A percentile compares a stretch with the other conserved stretches of the same genome.
Evolutionary conservation across 441 rosid genomes (phyloP).

Genomic region (Gossypium davidsonii): DNA sequence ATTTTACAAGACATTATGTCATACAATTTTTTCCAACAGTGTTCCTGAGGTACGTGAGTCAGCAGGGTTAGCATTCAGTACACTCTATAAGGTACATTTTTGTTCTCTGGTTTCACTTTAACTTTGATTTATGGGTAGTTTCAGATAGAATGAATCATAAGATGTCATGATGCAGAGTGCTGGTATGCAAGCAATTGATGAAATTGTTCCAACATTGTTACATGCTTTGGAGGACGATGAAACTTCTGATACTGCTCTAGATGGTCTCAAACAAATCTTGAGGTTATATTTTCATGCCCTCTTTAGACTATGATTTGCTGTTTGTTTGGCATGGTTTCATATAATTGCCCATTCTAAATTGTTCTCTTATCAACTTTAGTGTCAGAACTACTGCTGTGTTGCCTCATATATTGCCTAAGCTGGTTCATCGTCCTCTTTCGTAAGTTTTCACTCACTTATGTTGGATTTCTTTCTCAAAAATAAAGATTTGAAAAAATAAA

Average conservation of each 20-base stretch:
- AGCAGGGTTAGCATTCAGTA: slow-evolving; percentile 97
- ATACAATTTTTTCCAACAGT: slow-evolving; percentile 36
- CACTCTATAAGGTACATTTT: slow-evolving; percentile 82
- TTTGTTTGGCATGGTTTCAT: slow-evolving; percentile 5
- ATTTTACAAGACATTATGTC: slow-evolving; percentile 1
- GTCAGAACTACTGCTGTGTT: slow-evolving; percentile 96
- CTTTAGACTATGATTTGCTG: slow-evolving; percentile 6
- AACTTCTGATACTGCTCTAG: slow-evolving; percentile 87
- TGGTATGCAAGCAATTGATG: slow-evolving; percentile 99
- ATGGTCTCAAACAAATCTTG: slow-evolving; percentile 96
- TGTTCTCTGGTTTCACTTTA: slow-evolving; percentile 14
- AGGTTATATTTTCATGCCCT: slow-evolving; percentile 38
- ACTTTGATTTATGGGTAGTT: slow-evolving; percentile 3
- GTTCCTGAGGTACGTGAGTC: slow-evolving; percentile 92
- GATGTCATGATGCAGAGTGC: slow-evolving; percentile 62
- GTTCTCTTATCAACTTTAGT: slow-evolving; percentile 38
- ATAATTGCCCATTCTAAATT: slow-evolving; percentile 19
- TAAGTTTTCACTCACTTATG: slow-evolving; percentile 39
- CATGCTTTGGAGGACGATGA: slow-evolving; percentile 94
- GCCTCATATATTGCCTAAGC: slow-evolving; percentile 98
- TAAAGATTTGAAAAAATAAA: not conserved
- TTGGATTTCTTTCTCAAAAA: not conserved
- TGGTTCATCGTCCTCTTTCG: slow-evolving; percentile 92
- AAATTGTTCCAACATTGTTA: slow-evolving; percentile 92
- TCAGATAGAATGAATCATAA: slow-evolving; percentile 2